Conservation (phyloP, 306 rosid species). For the Prunus padus region DNA sequence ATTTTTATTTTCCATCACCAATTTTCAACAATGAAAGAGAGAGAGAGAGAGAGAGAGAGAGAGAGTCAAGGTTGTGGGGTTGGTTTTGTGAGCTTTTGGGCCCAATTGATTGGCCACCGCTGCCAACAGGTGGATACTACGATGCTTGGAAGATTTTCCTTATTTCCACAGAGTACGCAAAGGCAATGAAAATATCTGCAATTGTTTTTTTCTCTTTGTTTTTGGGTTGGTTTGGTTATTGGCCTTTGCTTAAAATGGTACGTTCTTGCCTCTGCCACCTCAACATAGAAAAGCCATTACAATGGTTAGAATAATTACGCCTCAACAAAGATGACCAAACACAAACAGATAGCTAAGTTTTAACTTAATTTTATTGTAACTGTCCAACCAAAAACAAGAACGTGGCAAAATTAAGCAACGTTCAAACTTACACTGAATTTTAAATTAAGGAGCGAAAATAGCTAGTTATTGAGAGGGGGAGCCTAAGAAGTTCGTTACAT, state of each 20-base stretch:
- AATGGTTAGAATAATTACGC: neutral
- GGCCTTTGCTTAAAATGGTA: neutral
- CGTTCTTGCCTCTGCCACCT: neutral
- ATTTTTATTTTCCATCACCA: conserved; percentile 24
- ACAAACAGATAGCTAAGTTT: neutral
- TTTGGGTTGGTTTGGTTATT: neutral
- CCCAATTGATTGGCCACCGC: conserved; percentile 1
- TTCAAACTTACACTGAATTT: no score
- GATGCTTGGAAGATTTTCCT: neutral
- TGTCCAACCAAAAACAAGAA: neutral
- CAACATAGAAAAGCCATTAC: neutral
- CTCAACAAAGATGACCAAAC: neutral
- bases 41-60: neutral
- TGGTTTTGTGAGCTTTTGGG: neutral
- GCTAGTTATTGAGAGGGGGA: neutral
- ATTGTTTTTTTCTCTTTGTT: neutral
- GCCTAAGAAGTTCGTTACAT: neutral
- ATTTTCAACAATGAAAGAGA: conserved; percentile 15
- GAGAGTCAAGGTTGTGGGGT: neutral
- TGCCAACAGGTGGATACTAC: neutral
- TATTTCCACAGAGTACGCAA: neutral
- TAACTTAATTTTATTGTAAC: neutral
- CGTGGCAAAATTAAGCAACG: neutral
- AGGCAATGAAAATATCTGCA: neutral
- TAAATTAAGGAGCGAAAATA: no score